phyloP scores from a whole-genome alignment of 1,139 yeast genomes.

The Debaryomyces psychrophilus region DNA sequence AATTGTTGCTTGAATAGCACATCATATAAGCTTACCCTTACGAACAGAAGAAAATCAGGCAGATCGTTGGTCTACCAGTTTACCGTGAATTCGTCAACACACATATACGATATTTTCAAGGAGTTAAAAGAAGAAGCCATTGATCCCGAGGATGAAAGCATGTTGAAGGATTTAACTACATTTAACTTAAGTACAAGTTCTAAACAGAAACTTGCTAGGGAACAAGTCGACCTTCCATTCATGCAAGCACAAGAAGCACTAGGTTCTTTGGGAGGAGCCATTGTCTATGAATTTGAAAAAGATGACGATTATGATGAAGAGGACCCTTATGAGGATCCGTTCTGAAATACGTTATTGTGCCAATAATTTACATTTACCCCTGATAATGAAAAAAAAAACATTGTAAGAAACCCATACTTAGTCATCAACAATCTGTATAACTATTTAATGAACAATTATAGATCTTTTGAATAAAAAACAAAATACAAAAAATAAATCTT shows the following conservation, averaged over 20 bases:
- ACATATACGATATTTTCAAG: slow-evolving; percentile 48
- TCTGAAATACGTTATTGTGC: no score
- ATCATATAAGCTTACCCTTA: slow-evolving; percentile 52
- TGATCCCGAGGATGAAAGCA: slow-evolving; percentile 40
- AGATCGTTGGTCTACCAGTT: slow-evolving; percentile 65
- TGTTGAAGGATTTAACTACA: slow-evolving; percentile 77
- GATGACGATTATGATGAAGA: slow-evolving; percentile 95
- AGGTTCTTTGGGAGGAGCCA: slow-evolving; percentile 82
- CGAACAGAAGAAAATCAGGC: slow-evolving; percentile 83
- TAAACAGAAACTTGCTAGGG: slow-evolving; percentile 76
- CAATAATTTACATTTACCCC: no score
- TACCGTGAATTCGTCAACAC: slow-evolving; percentile 53
- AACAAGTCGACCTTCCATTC: slow-evolving; percentile 85
- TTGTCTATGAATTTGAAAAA: slow-evolving; percentile 86
- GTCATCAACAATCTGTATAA: not conserved
- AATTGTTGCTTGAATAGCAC: slow-evolving; percentile 46
- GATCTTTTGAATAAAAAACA: not conserved
- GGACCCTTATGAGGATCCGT: slow-evolving; percentile 96
- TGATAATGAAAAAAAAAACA: not conserved
- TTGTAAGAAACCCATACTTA: not conserved
- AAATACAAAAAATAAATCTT: no score
- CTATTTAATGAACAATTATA: not conserved
- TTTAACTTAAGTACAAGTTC: slow-evolving; percentile 78
- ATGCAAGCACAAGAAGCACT: slow-evolving; percentile 80
- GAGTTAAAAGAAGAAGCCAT: slow-evolving; percentile 24